A percentile compares a stretch with the other conserved stretches of the same genome.
Evolutionary conservation across 2,329 filamentous ascomycete genomes (phyloP).

Genomic region (Sporothrix humicola): DNA sequence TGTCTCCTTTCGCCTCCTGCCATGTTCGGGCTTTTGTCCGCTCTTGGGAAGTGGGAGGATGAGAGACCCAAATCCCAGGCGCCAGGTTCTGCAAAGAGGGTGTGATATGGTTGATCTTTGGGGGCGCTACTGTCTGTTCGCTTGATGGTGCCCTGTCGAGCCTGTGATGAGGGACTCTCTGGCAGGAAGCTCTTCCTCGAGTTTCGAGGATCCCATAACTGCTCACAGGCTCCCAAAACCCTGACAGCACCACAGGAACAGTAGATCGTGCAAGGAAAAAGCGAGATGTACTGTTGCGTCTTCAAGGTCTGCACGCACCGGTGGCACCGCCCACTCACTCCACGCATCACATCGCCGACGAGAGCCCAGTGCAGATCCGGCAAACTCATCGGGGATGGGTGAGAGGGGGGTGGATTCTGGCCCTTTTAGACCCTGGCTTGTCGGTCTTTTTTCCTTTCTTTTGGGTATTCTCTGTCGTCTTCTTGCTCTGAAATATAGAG

Average conservation of each 20-base stretch:
- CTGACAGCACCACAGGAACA: too few species aligned
- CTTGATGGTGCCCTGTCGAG: not conserved
- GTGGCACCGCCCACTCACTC: not conserved
- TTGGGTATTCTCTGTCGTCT: not conserved
- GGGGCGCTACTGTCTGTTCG: not conserved
- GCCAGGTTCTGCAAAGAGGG: not conserved
- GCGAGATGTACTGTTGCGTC: not conserved
- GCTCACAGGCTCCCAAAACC: too few species aligned
- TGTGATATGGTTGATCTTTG: not conserved
- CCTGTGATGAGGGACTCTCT: too few species aligned
- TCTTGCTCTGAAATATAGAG: not conserved
- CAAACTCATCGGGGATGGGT: not conserved
- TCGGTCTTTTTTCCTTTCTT: not conserved
- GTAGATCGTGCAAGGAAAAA: not conserved
- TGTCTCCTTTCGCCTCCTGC: not conserved
- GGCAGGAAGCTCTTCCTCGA: too few species aligned
- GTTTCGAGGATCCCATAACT: too few species aligned
- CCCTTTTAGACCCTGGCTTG: not conserved
- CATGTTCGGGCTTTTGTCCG: not conserved
- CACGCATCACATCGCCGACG: constrained; percentile 17
- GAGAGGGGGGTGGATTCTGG: not conserved
- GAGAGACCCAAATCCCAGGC: not conserved
- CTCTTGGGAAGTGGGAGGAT: not conserved
- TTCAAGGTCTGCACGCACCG: not conserved
- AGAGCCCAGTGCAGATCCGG: constrained; percentile 12